These are phyloP conservation scores for Coleophoma eucalyptorum DNA, from an alignment of 2,329 filamentous ascomycete genomes.

Conservation along the genomic window DNA sequence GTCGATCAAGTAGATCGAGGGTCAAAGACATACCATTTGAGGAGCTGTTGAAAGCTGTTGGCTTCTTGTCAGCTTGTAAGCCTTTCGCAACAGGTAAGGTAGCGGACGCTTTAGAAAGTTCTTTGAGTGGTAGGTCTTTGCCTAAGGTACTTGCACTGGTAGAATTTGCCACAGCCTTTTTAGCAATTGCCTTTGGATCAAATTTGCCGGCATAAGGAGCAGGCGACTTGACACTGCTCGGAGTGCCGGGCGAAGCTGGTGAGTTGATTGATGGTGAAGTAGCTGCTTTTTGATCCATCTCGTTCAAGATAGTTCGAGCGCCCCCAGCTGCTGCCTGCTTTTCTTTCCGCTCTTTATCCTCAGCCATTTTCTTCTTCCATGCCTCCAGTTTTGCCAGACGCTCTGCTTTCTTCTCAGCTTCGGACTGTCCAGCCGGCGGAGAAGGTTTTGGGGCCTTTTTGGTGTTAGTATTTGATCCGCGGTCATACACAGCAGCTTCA, in stretches of 20 bases:
- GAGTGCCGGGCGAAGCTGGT: conserved; percentile 46
- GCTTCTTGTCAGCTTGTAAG: conserved; percentile 37
- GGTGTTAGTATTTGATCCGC: conserved; percentile 7
- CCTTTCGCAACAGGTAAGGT: conserved; percentile 34
- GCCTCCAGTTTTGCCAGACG: conserved; percentile 78
- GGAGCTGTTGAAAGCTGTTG: conserved; percentile 34
- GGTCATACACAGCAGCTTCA: conserved; percentile 9
- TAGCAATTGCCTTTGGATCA: conserved; percentile 80
- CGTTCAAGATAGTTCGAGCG: conserved; percentile 63
- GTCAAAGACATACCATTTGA: conserved; percentile 31
- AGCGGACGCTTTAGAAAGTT: conserved; percentile 38
- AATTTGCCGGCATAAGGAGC: conserved; percentile 73
- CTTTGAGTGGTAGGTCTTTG: conserved; percentile 47
- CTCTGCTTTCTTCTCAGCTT: conserved; percentile 76
- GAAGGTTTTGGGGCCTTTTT: conserved; percentile 50
- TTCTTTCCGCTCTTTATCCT: conserved; percentile 69
- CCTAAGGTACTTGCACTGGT: conserved; percentile 52
- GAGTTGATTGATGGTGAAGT: conserved; percentile 37
- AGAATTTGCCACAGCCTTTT: conserved; percentile 64
- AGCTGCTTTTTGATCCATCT: conserved; percentile 69
- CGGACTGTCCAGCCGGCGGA: conserved; percentile 50
- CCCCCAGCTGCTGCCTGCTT: conserved; percentile 63
- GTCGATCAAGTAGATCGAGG: not conserved
- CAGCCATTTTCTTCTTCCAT: conserved; percentile 85
- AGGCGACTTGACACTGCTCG: conserved; percentile 46